Evolutionary conservation across 2,329 filamentous ascomycete species (phyloP), one percentile per base, ranked within the genome.

Genomic region (Stachybotrys elegans): DNA sequence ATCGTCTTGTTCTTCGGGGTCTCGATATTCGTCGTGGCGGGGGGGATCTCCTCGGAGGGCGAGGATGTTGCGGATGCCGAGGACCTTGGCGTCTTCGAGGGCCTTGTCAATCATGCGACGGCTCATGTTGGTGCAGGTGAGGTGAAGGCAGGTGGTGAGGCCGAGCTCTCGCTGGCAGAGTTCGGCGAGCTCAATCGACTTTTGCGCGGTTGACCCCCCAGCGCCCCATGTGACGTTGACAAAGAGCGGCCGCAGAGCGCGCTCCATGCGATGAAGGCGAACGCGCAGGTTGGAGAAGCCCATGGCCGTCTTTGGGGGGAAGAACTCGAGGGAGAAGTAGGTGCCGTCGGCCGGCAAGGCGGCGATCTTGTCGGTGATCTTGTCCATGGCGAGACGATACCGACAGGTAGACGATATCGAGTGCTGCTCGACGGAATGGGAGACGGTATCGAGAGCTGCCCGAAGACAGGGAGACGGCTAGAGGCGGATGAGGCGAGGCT

Each of bases 71-170:
- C 91, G 79, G 53, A 98, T 89, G 1, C 93, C 93, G 39, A 97
- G 69, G 9, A 79, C 86, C 68, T 94, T 95, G 39, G 92, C 92
- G 59, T 94, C 88, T 57, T 94, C 88, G 52, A 98, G 71, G 1
- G 92, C 88, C 61, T 91, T 84, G 58, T 98, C 93, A 47, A 98
- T 83, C 55, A 95, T 70, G 41, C 77, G 78, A 53, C 84, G 81
- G 62, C 86, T 93, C 92, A 97, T 97, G 65, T 98, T 97, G 44
- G 93, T 98, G 68, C 93, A 98, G 3, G 93, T 98, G 53, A 98
- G 73, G 64, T 98, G 93, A 52, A 98, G 74, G 65, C 93, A 96
- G 48, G 93, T 98, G 34, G 93, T 97, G 47, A 98, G 76, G 47
- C 88, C 88, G 44, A 97, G 70, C 67, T 95, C 89, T 49, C 90